These are phyloP conservation scores for Naganishia sp. DNA, from an alignment of 1,284 basidiomycete genomes.

Conservation along the genomic window DNA sequence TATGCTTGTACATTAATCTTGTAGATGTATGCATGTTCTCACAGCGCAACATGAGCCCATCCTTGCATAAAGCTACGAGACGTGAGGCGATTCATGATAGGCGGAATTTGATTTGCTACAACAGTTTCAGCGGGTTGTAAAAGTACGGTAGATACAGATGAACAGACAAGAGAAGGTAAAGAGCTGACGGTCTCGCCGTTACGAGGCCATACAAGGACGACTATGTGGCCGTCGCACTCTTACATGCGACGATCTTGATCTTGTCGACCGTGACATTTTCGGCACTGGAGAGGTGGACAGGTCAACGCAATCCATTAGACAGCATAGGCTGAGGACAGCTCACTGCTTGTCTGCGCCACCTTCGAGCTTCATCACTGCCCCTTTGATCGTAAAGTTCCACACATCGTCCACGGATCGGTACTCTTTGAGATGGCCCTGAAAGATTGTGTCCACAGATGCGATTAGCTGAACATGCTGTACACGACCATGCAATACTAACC, in stretches of 20 bases:
- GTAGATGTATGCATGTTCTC: slow-evolving; percentile 8
- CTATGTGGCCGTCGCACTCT: slow-evolving; percentile 73
- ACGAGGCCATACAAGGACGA: too few relatives aligned
- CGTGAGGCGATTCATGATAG: neutral
- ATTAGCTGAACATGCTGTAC: slow-evolving; percentile 1
- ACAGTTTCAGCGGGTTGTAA: neutral
- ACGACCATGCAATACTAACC: slow-evolving; percentile 56
- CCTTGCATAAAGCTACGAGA: neutral
- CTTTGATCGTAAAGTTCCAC: slow-evolving; percentile 94
- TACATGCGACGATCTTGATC: slow-evolving; percentile 95
- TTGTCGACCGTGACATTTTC: slow-evolving; percentile 64
- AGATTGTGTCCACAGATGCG: too few relatives aligned
- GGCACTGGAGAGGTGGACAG: slow-evolving; percentile 29
- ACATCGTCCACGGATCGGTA: slow-evolving; percentile 96
- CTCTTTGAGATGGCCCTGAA: slow-evolving; percentile 81
- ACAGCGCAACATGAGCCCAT: neutral
- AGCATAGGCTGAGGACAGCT: neutral
- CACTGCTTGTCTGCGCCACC: slow-evolving; percentile 22
- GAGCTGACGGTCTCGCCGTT: too few relatives aligned
- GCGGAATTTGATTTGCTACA: slow-evolving; percentile 6
- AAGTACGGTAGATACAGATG: slow-evolving; percentile 4
- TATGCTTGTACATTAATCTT: slow-evolving; percentile 28
- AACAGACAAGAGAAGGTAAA: neutral
- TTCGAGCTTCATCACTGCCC: slow-evolving; percentile 92
- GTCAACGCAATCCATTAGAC: neutral